Conservation (phyloP, 352 stramenopile genomes). For the Achlya hypogyna region DNA sequence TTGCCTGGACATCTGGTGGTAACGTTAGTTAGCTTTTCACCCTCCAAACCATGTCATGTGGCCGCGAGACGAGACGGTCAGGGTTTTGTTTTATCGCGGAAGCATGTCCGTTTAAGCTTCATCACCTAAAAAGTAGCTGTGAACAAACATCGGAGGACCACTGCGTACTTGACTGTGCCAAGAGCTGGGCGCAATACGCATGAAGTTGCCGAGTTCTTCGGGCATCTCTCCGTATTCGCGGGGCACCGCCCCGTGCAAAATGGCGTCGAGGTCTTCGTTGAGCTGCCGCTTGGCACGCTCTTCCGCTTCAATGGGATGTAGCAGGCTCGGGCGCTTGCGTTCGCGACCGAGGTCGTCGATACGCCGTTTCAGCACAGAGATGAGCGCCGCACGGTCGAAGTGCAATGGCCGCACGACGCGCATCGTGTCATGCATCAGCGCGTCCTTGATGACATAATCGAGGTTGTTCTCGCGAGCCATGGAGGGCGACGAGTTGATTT, state of each 20-base stretch:
- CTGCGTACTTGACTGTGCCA: constrained; percentile 54
- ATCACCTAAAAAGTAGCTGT: background rate
- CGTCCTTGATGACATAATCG: constrained; percentile 85
- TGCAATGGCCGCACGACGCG: constrained; percentile 70
- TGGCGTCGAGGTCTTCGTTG: constrained; percentile 65
- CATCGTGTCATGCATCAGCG: constrained; percentile 83
- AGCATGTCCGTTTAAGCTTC: constrained; percentile 4
- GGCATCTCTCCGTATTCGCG: constrained; percentile 57
- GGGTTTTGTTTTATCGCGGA: constrained; percentile 1
- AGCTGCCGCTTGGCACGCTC: constrained; percentile 36
- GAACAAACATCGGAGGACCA: background rate
- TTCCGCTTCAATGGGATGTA: constrained; percentile 44
- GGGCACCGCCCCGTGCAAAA: constrained; percentile 42
- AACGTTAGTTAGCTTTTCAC: too few relatives aligned
- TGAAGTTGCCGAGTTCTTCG: constrained; percentile 46
- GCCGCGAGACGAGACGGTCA: too few relatives aligned
- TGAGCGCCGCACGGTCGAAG: constrained; percentile 68
- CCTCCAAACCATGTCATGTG: too few relatives aligned
- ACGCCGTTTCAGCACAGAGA: constrained; percentile 51
- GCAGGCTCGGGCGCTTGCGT: constrained; percentile 43
- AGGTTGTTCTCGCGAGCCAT: constrained; percentile 82
- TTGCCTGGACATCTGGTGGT: too few relatives aligned
- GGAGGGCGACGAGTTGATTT: constrained; percentile 93
- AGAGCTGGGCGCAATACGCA: constrained; percentile 47
- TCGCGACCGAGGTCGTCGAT: constrained; percentile 47